Conservation (phyloP, 176 grass and related monocot species). For the Ananas comosus region DNA sequence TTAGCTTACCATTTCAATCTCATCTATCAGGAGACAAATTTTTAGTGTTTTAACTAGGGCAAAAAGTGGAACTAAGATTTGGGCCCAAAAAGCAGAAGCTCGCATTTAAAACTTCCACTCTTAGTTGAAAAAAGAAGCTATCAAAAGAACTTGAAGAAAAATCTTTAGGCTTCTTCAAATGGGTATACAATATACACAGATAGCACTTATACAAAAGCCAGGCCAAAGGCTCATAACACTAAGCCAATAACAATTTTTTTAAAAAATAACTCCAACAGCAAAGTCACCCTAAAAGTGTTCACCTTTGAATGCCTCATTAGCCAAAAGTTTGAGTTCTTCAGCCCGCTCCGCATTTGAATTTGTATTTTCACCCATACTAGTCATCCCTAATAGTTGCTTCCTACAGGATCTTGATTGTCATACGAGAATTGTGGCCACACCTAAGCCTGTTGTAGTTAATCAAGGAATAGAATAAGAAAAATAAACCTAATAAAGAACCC, state of each 20-base stretch:
- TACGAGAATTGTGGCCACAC: neutral
- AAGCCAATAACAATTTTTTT: neutral
- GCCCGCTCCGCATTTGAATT: constrained; percentile 49
- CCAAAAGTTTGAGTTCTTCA: constrained; percentile 63
- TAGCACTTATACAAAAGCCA: too few species aligned
- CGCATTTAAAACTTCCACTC: too few species aligned
- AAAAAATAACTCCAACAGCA: neutral
- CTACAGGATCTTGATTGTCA: neutral
- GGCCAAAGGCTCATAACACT: neutral
- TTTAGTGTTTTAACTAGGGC: too few species aligned
- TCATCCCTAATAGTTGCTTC: neutral
- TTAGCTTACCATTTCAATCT: too few species aligned
- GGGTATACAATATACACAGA: too few species aligned
- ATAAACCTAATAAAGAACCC: neutral
- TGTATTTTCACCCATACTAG: constrained; percentile 32
- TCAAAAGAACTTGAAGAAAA: too few species aligned
- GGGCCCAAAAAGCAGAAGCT: too few species aligned
- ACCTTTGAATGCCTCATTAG: constrained; percentile 93
- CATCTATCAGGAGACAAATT: too few species aligned
- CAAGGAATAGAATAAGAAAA: neutral
- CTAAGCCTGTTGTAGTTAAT: neutral
- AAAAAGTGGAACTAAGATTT: too few species aligned
- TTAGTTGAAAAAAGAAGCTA: too few species aligned
- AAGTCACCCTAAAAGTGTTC: neutral
- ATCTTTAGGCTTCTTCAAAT: too few species aligned